phyloP scores from a whole-genome alignment of 2,329 filamentous ascomycete species.

The Sclerotinia trifoliorum region DNA sequence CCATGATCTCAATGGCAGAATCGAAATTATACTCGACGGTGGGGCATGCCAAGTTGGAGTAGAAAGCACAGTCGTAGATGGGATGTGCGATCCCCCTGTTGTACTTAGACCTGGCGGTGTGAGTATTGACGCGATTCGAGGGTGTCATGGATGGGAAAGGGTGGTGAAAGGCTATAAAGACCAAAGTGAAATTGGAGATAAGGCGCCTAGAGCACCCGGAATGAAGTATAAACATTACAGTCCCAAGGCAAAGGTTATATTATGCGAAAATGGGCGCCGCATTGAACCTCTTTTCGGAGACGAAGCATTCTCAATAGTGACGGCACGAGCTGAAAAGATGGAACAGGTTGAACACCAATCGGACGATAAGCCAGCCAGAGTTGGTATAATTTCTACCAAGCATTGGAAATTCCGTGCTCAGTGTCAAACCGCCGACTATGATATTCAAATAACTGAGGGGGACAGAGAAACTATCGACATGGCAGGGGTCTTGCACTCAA shows the following conservation, averaged over 20 bases:
- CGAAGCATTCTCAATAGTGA: conserved; percentile 19
- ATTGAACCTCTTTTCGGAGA: background rate
- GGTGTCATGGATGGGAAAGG: conserved; percentile 76
- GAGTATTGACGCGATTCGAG: conserved; percentile 73
- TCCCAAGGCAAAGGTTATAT: conserved; percentile 78
- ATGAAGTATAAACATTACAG: conserved; percentile 99
- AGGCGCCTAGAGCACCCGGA: conserved; percentile 79
- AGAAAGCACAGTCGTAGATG: conserved; percentile 95
- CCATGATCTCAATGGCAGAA: conserved; percentile 78
- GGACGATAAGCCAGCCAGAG: conserved; percentile 22
- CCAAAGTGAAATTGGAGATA: conserved; percentile 61
- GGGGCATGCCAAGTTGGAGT: conserved; percentile 85
- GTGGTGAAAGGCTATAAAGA: conserved; percentile 79
- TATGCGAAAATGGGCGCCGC: conserved; percentile 63
- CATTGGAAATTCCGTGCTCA: conserved; percentile 1
- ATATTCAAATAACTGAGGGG: background rate
- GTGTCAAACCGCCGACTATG: background rate
- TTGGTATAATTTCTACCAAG: conserved; percentile 41
- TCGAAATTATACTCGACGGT: conserved; percentile 85
- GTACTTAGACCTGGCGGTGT: conserved; percentile 86
- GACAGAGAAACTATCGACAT: too few species aligned
- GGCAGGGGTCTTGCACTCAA: background rate
- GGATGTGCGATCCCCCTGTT: conserved; percentile 74
- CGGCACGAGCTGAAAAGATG: conserved; percentile 20
- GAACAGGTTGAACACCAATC: conserved; percentile 25